These are phyloP conservation scores for Cicer judaicum DNA, from an alignment of 306 rosid species.

Conservation along the genomic window DNA sequence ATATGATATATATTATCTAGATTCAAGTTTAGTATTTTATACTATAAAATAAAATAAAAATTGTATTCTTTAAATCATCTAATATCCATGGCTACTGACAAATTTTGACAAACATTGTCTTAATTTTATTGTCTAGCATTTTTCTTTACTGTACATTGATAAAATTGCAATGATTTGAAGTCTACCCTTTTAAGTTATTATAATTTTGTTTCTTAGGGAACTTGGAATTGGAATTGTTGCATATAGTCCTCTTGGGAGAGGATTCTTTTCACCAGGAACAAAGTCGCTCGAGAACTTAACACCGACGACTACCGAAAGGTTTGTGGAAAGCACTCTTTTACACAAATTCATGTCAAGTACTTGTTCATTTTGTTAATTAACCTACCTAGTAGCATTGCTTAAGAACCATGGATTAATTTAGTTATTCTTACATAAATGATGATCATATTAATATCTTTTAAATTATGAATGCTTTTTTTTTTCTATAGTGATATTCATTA, in stretches of 20 bases:
- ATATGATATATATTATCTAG: too few species aligned
- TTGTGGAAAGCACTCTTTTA: background rate
- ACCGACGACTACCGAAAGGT: conserved; percentile 63
- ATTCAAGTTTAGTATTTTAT: too few species aligned
- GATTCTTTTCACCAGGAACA: conserved; percentile 64
- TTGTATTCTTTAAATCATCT: too few species aligned
- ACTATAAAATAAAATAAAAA: too few species aligned
- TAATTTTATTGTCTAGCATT: too few species aligned
- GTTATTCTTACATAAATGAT: background rate
- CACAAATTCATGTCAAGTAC: background rate
- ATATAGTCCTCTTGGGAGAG: conserved; percentile 73
- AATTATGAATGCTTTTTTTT: background rate
- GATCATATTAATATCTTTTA: background rate
- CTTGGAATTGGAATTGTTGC: conserved; percentile 74
- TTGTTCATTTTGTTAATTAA: background rate
- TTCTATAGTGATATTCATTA: background rate
- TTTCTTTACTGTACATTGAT: too few species aligned
- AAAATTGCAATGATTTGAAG: background rate
- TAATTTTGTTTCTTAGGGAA: conserved; percentile 45
- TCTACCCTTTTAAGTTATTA: background rate
- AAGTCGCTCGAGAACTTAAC: conserved; percentile 46
- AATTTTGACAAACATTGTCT: too few species aligned
- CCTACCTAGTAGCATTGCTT: background rate
- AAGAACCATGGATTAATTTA: background rate
- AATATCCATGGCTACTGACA: too few species aligned